A percentile compares a stretch with the other conserved stretches of the same genome.
Evolutionary conservation across 805 yeast species (phyloP).

Genomic region (Ogataea pignaliae): DNA sequence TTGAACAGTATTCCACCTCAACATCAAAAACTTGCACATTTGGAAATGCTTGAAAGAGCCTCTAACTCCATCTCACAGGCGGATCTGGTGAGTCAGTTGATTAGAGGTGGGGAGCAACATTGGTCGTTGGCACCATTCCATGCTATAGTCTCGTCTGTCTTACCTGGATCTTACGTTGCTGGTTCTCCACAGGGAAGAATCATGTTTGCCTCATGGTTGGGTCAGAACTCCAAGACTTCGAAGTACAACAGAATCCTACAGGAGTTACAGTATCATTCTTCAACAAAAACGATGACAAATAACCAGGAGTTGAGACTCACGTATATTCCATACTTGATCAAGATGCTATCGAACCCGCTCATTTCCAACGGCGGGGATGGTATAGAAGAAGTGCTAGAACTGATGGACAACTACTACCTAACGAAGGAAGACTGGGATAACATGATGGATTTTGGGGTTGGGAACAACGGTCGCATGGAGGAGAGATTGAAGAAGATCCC

Average conservation of each 20-base stretch:
- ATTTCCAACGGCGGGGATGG: constrained; percentile 54
- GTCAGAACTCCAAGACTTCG: constrained; percentile 80
- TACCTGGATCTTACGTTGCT: constrained; percentile 70
- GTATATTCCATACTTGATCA: constrained; percentile 62
- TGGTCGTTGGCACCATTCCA: constrained; percentile 94
- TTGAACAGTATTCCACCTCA: constrained; percentile 17
- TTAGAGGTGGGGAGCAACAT: constrained; percentile 87
- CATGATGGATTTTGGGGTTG: constrained; percentile 78
- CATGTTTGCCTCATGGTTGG: constrained; percentile 82
- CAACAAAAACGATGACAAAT: constrained; percentile 74
- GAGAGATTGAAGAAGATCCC: constrained; percentile 56
- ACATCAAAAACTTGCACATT: constrained; percentile 43
- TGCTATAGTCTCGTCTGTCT: constrained; percentile 78
- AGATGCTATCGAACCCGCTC: constrained; percentile 57
- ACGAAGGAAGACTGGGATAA: constrained; percentile 92
- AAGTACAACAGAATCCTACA: constrained; percentile 77
- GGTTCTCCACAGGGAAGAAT: constrained; percentile 68
- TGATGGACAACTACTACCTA: constrained; percentile 80
- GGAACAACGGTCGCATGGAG: constrained; percentile 40
- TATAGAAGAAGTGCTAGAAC: constrained; percentile 56
- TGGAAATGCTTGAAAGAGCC: constrained; percentile 67
- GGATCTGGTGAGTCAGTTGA: constrained; percentile 74
- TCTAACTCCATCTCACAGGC: constrained; percentile 84
- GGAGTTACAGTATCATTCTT: constrained; percentile 83
- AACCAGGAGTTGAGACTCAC: constrained; percentile 70